phyloP scores from a whole-genome alignment of 2,329 filamentous ascomycete genomes.

The Diaporthe vaccinii region DNA sequence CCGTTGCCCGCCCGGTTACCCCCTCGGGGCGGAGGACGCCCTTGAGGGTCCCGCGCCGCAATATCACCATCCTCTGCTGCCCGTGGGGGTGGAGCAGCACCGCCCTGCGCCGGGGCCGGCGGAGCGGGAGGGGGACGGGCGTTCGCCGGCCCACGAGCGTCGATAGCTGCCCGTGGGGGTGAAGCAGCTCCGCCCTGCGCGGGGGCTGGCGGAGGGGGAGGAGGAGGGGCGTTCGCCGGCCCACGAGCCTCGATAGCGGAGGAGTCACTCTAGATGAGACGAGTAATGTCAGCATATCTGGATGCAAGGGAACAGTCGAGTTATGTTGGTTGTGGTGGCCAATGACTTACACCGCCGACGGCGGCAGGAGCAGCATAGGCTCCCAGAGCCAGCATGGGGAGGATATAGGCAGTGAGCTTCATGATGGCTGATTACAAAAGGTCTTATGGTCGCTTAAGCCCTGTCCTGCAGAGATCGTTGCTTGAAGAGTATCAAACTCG shows the following conservation, averaged over 20 bases:
- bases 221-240: not conserved
- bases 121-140: slow-evolving; percentile 1
- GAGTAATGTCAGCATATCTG: not conserved
- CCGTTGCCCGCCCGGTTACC: not conserved
- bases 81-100: not conserved
- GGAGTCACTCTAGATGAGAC: not conserved
- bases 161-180: not conserved
- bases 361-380: slow-evolving; percentile 3
- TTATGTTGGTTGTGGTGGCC: not conserved
- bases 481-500: slow-evolving; percentile 13
- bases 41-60: not conserved
- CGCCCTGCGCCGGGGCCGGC: slow-evolving; percentile 4
- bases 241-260: not conserved
- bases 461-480: slow-evolving; percentile 20
- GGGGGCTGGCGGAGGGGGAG: not conserved
- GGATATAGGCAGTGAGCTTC: not conserved
- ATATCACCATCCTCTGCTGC: not conserved
- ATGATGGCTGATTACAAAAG: slow-evolving; percentile 16
- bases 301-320: not conserved
- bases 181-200: not conserved
- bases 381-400: slow-evolving; percentile 2
- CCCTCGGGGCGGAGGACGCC: not conserved
- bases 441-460: not conserved
- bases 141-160: not conserved
- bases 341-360: slow-evolving; percentile 3